Conservation (phyloP, 2,329 filamentous ascomycete species). For the Torrubiellomyces zombiae region DNA sequence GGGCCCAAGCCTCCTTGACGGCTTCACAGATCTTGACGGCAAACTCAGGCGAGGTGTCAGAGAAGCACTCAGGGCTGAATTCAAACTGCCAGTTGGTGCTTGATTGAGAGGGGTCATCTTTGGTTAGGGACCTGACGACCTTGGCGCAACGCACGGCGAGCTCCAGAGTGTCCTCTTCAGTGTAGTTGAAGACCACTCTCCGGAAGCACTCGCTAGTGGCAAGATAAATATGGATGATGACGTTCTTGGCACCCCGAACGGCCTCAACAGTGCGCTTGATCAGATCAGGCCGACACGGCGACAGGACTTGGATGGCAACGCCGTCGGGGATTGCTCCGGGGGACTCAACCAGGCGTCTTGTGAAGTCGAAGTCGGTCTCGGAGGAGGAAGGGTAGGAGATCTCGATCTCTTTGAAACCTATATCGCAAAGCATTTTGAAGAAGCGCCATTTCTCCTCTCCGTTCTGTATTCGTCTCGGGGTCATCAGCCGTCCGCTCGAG, state of each 20-base stretch:
- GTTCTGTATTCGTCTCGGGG: conserved; percentile 44
- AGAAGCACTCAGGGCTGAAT: conserved; percentile 80
- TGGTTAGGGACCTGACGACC: conserved; percentile 78
- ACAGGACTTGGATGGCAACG: conserved; percentile 81
- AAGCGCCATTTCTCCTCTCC: conserved; percentile 89
- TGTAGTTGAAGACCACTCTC: conserved; percentile 74
- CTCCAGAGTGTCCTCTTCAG: conserved; percentile 63
- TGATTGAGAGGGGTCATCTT: conserved; percentile 45
- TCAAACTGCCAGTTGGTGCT: conserved; percentile 61
- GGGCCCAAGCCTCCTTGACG: conserved; percentile 86
- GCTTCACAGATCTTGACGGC: conserved; percentile 74
- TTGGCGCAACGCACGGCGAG: conserved; percentile 75
- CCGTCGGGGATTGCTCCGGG: conserved; percentile 73
- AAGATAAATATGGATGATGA: conserved; percentile 87
- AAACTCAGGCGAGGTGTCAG: conserved; percentile 74
- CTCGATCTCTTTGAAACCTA: conserved; percentile 97
- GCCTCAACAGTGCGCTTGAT: conserved; percentile 82
- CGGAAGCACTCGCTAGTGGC: conserved; percentile 95
- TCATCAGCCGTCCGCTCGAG: no score
- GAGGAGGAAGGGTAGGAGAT: conserved; percentile 91
- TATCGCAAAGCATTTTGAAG: conserved; percentile 82
- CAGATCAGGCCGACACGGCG: conserved; percentile 80
- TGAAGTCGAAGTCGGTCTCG: conserved; percentile 93
- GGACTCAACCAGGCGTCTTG: conserved; percentile 68
- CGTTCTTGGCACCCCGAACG: conserved; percentile 78